These are phyloP conservation scores for Incumbomyces lentus DNA, from an alignment of 2,329 filamentous ascomycete species.

Conservation along the genomic window DNA sequence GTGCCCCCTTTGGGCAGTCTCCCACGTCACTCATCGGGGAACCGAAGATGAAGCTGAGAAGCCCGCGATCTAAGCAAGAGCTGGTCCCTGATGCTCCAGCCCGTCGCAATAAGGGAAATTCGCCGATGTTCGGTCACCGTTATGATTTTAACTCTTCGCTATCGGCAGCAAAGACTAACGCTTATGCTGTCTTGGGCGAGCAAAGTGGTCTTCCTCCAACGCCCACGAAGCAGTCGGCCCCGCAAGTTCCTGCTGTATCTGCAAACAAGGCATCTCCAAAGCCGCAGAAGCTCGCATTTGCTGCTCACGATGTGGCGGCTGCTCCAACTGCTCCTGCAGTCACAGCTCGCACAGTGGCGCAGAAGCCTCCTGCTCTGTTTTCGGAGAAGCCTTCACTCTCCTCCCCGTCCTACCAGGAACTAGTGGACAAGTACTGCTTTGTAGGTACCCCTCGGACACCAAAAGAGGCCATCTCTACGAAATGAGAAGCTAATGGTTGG, in stretches of 20 bases:
- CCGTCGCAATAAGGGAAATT: constrained; percentile 41
- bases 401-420: constrained; percentile 86
- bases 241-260: constrained; percentile 17
- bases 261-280: constrained; percentile 11
- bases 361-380: constrained; percentile 44
- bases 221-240: constrained; percentile 20
- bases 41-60: constrained; percentile 59
- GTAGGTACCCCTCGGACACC: constrained; percentile 58
- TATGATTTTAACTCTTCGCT: constrained; percentile 96
- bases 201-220: constrained; percentile 18
- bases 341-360: constrained; percentile 28
- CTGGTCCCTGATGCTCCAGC: constrained; percentile 49
- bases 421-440: constrained; percentile 99
- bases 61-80: constrained; percentile 52
- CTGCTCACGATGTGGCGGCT: constrained; percentile 11
- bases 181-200: constrained; percentile 19
- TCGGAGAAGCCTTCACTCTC: constrained; percentile 61
- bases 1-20: constrained; percentile 45
- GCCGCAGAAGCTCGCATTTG: constrained; percentile 11
- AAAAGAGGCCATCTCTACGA: constrained; percentile 17
- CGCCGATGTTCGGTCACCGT: constrained; percentile 75
- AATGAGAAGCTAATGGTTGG: constrained; percentile 22
- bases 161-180: constrained; percentile 62
- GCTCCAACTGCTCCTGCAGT: constrained; percentile 12
- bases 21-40: constrained; percentile 57